Evolutionary conservation across 371 early-diverging fungal species (phyloP), one percentile per base, ranked within the genome.

Genomic region (Actinomortierella ambigua): DNA sequence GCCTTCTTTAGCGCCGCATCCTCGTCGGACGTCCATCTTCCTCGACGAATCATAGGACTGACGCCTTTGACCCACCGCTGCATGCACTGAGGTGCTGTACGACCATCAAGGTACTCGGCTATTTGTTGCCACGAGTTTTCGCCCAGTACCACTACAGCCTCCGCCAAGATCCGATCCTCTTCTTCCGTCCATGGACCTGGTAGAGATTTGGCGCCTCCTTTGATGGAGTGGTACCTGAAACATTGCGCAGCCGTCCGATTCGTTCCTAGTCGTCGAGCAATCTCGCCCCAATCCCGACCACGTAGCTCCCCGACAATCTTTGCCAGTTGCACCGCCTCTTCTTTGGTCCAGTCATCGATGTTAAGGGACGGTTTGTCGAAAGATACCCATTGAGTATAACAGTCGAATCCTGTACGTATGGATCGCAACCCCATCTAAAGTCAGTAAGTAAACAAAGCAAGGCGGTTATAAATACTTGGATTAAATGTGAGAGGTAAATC

Each of bases 351-450:
- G 15, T 83, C 84, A 44, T 64, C 77, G 57, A 88, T 88, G 70
- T 92, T 93, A 73, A 93, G 91, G 7, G 79, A 79, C 1, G 94
- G 94, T 68, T 93, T 93, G 50, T 90, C 93, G 55, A 89, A 90
- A n/a, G 85, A 85, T 5, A 90, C 88, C 93, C 93, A 93, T 61
- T 90, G 92, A 49, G 92, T 93, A 34, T 86, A 77, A 55, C 93
- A 93, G 70, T 93, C 91, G 15, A 73, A 80, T 1, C 90, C 75
- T 15, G 82, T 82, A 55, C 89, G 86, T 78, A 17, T 77, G 84
- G 24, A 92, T 82, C 85, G 85, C 53, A n/a, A 22, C 9, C 24
- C 26, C 18, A 47, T 29, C 26, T 49, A 18, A 23, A 17, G 17
- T 4, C 17, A 18, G 14, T 2, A 22, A 34, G 11, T 27, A 27